Evolutionary conservation across 176 grass and related monocot genomes (phyloP), one percentile per base, ranked within the genome.

Genomic region (Poa pratensis): DNA sequence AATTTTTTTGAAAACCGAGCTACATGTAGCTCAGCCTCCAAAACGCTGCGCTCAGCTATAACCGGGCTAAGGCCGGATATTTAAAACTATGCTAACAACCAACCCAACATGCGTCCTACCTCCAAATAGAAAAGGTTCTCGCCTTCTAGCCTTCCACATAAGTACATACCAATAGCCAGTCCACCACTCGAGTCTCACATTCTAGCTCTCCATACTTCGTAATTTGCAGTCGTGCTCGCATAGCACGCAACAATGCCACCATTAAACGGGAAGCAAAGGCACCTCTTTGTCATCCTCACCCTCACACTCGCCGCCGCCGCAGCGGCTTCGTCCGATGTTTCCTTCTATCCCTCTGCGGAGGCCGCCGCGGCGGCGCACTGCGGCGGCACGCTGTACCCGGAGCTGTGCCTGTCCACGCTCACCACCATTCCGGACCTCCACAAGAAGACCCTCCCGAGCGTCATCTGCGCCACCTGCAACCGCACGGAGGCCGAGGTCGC

Each of bases 311-410:
- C 75, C 42, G 39, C 27, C 73, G 28, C 78, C 65, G 0, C 45
- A 20, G 32, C 81, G 0, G 80, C 75, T 2, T 19, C 58, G 2
- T 51, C 66, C 45, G 78, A 3, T 40, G 86, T 61, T 55, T 76
- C 75, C 17, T 79, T 90, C 80, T 84, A 90, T 60, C 70, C 86
- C 1, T 57, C 86, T 0, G 82, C 83, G 39, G 90, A 64, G 82
- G 66, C 76, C 9, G 86, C 82, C 23, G 89, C 89, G 0, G 80
- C 84, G 7, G 60, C 79, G 68, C 88, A 97, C 72, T 97, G 95
- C 73, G 86, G 88, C 10, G 95, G 92, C 40, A 92, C 95, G 52
- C 88, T 97, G 5, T 94, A 97, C 79, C 79, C 84, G 2, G 90
- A 92, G 1, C 66, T 97, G 3, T 97, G 95, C 80, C 49, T 60